Conservation (phyloP, 1,139 yeast genomes). For the Zygoascus hellenicus region DNA sequence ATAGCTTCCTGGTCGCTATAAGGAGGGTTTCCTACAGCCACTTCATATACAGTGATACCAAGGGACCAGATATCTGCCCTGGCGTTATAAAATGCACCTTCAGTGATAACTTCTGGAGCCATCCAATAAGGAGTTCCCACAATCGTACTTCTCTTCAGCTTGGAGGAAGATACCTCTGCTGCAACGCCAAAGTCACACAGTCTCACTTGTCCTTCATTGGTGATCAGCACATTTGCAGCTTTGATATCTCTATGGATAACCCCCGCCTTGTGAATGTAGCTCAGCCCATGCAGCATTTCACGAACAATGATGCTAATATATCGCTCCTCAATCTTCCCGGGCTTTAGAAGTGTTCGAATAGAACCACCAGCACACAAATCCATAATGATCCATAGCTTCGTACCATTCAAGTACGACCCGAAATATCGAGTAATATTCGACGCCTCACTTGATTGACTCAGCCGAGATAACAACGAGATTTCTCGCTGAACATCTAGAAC, state of each 20-base stretch:
- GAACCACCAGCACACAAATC: constrained; percentile 98
- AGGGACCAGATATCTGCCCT: constrained; percentile 92
- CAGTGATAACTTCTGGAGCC: constrained; percentile 98
- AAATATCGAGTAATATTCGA: constrained; percentile 83
- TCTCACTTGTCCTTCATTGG: constrained; percentile 84
- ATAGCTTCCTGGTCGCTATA: constrained; percentile 92
- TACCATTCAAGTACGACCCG: constrained; percentile 80
- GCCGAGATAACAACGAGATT: constrained; percentile 74
- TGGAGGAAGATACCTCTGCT: constrained; percentile 78
- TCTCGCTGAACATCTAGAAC: constrained; percentile 94
- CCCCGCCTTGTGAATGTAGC: constrained; percentile 79
- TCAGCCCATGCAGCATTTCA: constrained; percentile 71
- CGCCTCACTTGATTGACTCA: constrained; percentile 62
- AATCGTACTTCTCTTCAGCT: constrained; percentile 81
- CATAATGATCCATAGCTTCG: constrained; percentile 95
- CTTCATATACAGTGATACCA: constrained; percentile 90
- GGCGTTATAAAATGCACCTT: constrained; percentile 78
- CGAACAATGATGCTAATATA: constrained; percentile 77
- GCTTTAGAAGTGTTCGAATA: constrained; percentile 74
- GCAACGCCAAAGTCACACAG: constrained; percentile 98
- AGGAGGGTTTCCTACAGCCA: constrained; percentile 97
- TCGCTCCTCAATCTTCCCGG: constrained; percentile 83
- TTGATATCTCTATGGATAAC: constrained; percentile 94
- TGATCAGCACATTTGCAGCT: constrained; percentile 88
- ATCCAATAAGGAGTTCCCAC: constrained; percentile 99